Base-by-base conservation (phyloP, 345 rosid genomes). In the Sisymbrium irio region DNA sequence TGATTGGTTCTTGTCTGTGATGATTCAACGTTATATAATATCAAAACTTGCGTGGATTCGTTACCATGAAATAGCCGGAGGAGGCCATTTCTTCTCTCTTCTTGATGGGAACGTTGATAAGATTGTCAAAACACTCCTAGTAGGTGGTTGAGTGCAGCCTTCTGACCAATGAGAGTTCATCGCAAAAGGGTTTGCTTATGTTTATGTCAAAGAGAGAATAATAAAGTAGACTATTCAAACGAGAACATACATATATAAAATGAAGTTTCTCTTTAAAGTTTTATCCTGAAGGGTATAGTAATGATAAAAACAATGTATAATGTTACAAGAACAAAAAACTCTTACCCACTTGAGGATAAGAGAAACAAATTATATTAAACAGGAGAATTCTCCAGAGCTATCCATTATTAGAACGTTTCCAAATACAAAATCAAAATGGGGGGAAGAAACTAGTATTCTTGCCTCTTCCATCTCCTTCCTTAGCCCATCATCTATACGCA, bases 401-500 rank as follows among this genome's bases (percentile, higher is more conserved):
- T 51, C 39, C 64, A 54, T 69, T 54, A 55, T 69, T 69, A 69
- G n/a, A 35, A 45, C 37, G 40, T 17, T 62, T 35, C 58, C 47
- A 75, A 61, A 35, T 68, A 60, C 47, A 68, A 67, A 47, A 64
- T 55, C 9, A 25, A 53, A 61, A 68, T 33, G 39, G 15, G 40
- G 22, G 45, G 9, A 3, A 1, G 7, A 18, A 72, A 18, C 18
- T 7, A 61, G 42, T 53, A 15, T 42, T 51, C 13, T 54, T 69
- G 28, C 22, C 25, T 61, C 51, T 67, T 42, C 40, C 13, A 49
- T 44, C 70, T 44, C 19, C 51, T 60, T 69, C 44, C 51, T 76
- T 45, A 76, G 10, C 79, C 71, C 71, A 76, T 76, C 79, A 76
- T 76, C 79, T 76, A 54, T 65, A 76, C 71, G 69, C 59, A 51